Percentiles rank a stretch among this genome's conserved stretches.
These are phyloP conservation scores for Rhexocercosporidium sp. DNA, from an alignment of 2,329 filamentous ascomycete genomes.

Conservation along the genomic window DNA sequence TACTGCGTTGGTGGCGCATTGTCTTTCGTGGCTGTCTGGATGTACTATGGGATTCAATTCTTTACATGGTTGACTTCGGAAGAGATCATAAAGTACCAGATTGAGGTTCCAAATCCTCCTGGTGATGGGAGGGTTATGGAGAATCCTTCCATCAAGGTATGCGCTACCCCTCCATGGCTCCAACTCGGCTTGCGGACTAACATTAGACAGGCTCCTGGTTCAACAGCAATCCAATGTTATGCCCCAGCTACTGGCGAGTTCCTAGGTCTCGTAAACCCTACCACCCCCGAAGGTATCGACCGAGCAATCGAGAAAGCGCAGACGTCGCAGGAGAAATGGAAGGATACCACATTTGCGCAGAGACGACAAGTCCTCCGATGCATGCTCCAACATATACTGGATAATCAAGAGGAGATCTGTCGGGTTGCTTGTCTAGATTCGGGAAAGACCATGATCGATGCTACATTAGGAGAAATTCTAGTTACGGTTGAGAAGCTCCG, in stretches of 20 bases:
- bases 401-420: conserved; percentile 88
- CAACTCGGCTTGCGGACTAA: conserved; percentile 11
- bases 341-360: conserved; percentile 75
- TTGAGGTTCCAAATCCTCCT: conserved; percentile 66
- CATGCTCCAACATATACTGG: conserved; percentile 80
- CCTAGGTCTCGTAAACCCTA: conserved; percentile 79
- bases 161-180: background rate
- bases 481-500: conserved; percentile 92
- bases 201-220: conserved; percentile 57
- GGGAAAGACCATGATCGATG: conserved; percentile 95
- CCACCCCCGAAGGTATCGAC: conserved; percentile 79
- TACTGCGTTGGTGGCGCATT: conserved; percentile 28
- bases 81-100: conserved; percentile 60
- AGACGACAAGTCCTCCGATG: conserved; percentile 80
- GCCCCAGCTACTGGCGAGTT: conserved; percentile 87
- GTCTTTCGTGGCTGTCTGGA: conserved; percentile 28
- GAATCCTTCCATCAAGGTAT: conserved; percentile 64
- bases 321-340: conserved; percentile 79
- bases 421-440: conserved; percentile 87
- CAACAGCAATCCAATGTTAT: conserved; percentile 79
- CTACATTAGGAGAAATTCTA: conserved; percentile 90
- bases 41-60: conserved; percentile 33
- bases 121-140: conserved; percentile 62
- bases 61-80: conserved; percentile 42
- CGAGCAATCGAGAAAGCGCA: conserved; percentile 75